Percentiles rank a stretch among this genome's conserved stretches.
phyloP scores from a whole-genome alignment of 306 rosid genomes.

The Acacia acuminata region DNA sequence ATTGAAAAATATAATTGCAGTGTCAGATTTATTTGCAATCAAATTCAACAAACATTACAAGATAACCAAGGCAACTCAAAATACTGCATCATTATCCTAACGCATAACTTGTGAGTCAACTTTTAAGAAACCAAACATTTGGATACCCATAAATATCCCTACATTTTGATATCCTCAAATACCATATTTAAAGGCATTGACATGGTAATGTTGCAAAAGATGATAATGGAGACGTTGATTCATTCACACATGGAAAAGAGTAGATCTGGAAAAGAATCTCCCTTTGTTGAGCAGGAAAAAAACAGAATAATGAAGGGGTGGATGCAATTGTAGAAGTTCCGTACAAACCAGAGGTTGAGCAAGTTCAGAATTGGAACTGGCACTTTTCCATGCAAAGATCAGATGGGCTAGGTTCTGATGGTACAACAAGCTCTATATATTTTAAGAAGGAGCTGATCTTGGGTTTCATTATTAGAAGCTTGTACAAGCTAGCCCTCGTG shows the following conservation, averaged over 20 bases:
- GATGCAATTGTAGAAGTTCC: not conserved
- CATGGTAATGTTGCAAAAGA: not conserved
- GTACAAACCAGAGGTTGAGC: not conserved
- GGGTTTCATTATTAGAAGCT: not conserved
- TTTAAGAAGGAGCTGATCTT: not conserved
- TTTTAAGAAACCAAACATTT: not conserved
- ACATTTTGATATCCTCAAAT: not conserved
- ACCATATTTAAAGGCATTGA: not conserved
- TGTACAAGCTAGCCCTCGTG: not conserved
- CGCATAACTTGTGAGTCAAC: not conserved
- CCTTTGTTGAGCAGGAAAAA: not conserved
- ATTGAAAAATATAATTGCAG: not conserved
- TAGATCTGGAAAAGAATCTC: not conserved
- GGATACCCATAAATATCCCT: not conserved
- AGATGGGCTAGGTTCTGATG: not conserved
- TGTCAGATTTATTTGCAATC: conserved; percentile 5
- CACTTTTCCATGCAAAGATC: not conserved
- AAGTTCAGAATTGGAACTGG: not conserved
- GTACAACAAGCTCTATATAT: not conserved
- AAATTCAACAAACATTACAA: conserved; percentile 17
- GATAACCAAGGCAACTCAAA: conserved; percentile 15
- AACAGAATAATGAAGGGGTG: not conserved
- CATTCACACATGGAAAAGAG: not conserved
- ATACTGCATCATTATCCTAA: conserved; percentile 11
- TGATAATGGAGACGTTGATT: not conserved